Percentiles rank a stretch among this genome's conserved stretches.
phyloP scores from a whole-genome alignment of 176 grass and related monocot genomes.

The barley (Hordeum vulgare) region MorexV3_pseudomolecules_assembly NC_058523.1:561703099-561703598 shows the following conservation, averaged over 20 bases:
- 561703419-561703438: slow-evolving; percentile 84
- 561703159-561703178: slow-evolving; percentile 58
- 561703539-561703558: background rate
- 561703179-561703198: slow-evolving; percentile 51
- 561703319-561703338: slow-evolving; percentile 6
- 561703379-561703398: no score
- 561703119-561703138: background rate
- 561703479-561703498: slow-evolving; percentile 80
- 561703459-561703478: slow-evolving; percentile 95
- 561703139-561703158: background rate
- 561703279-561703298: slow-evolving; percentile 64
- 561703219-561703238: slow-evolving; percentile 55
- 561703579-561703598: background rate
- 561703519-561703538: background rate
- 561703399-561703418: slow-evolving; percentile 36
- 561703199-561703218: slow-evolving; percentile 78
- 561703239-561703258: slow-evolving; percentile 92
- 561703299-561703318: slow-evolving; percentile 69
- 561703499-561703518: slow-evolving; percentile 62
- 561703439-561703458: slow-evolving; percentile 80
- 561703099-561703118: background rate
- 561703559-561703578: background rate
- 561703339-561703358: background rate
- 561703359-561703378: no score
- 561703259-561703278: slow-evolving; percentile 88